Evolutionary conservation across 495 filamentous ascomycete genomes (phyloP).

Genomic region (Neurospora sp.): DNA sequence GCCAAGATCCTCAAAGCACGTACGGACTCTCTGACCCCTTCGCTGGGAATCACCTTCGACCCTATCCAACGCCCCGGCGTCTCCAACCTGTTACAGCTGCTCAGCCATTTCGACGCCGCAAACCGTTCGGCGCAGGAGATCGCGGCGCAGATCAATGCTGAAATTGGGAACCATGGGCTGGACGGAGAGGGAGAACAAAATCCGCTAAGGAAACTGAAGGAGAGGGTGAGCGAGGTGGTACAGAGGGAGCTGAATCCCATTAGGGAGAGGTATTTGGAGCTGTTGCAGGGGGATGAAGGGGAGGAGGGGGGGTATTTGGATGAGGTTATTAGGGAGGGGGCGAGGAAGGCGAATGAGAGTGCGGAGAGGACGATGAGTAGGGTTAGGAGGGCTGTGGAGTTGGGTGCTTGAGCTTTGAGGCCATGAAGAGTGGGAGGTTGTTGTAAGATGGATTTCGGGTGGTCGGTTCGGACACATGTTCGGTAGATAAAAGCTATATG

Average conservation of each 20-base stretch:
- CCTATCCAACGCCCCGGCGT: conserved; percentile 64
- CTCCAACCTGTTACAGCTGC: conserved; percentile 72
- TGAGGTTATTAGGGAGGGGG: conserved; percentile 49
- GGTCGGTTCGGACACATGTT: too few species aligned
- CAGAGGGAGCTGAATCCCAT: conserved; percentile 44
- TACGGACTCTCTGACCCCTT: conserved; percentile 55
- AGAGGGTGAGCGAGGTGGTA: conserved; percentile 46
- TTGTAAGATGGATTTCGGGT: background rate
- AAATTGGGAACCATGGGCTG: background rate
- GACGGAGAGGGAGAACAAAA: conserved; percentile 18
- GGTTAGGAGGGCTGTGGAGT: conserved; percentile 54
- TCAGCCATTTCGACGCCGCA: conserved; percentile 49
- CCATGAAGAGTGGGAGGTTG: background rate
- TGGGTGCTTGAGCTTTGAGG: conserved; percentile 22
- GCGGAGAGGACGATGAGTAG: conserved; percentile 57
- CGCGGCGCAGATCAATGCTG: conserved; percentile 33
- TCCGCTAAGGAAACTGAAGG: conserved; percentile 59
- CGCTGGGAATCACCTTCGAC: conserved; percentile 54
- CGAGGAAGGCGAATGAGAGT: conserved; percentile 47
- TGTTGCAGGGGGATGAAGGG: conserved; percentile 37
- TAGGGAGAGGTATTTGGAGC: conserved; percentile 48
- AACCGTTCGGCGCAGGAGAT: conserved; percentile 42
- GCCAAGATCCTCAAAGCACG: conserved; percentile 60
- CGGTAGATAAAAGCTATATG: background rate
- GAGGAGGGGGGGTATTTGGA: conserved; percentile 38